Conservation (phyloP, 306 rosid species). For the Senna tora region DNA sequence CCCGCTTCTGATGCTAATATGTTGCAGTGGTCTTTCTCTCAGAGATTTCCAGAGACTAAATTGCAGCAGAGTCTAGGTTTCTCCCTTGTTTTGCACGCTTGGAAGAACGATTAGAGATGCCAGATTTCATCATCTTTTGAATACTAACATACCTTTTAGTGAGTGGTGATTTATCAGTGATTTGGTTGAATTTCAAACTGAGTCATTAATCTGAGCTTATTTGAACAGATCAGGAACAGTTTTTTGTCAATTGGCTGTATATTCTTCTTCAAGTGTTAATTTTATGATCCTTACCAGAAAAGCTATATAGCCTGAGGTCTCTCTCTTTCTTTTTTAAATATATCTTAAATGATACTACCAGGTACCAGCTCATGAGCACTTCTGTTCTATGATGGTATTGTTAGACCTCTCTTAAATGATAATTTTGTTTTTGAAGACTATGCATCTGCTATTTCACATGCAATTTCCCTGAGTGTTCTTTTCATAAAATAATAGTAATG, state of each 20-base stretch:
- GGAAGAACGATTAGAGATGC: constrained; percentile 77
- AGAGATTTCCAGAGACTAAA: constrained; percentile 80
- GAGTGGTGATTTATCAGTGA: constrained; percentile 60
- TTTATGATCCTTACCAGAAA: constrained; percentile 42
- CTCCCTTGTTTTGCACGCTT: constrained; percentile 82
- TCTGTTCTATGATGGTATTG: neutral
- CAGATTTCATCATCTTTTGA: constrained; percentile 42
- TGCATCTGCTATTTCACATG: neutral
- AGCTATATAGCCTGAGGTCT: constrained; percentile 13
- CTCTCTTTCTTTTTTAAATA: constrained; percentile 14
- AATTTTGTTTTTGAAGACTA: neutral
- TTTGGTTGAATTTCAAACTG: constrained; percentile 51
- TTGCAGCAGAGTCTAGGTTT: constrained; percentile 68
- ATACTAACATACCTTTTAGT: constrained; percentile 61
- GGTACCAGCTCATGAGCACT: no score
- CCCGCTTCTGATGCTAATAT: constrained; percentile 62
- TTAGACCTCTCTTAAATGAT: constrained; percentile 4
- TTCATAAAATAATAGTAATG: no score
- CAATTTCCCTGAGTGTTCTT: no score
- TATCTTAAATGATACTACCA: no score
- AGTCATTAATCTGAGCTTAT: constrained; percentile 48
- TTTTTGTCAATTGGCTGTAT: constrained; percentile 53
- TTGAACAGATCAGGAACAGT: constrained; percentile 53
- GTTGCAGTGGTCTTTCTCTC: constrained; percentile 81
- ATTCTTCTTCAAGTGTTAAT: constrained; percentile 57